Base-by-base conservation (phyloP, 805 yeast species). In the Candida ortonii region DNA sequence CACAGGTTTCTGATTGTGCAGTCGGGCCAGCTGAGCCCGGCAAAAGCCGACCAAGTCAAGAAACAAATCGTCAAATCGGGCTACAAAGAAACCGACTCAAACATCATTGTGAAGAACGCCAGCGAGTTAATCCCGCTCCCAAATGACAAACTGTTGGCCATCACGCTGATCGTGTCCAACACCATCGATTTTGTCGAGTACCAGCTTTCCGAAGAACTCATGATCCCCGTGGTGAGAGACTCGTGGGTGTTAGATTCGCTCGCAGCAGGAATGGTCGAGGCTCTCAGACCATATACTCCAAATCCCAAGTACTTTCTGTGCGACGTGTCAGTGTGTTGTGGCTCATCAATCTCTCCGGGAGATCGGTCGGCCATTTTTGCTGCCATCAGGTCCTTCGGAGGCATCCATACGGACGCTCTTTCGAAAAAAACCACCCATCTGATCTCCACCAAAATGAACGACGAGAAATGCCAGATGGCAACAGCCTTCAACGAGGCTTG, bases 381-480 rank as follows among this genome's bases (percentile, higher is more conserved):
- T 6, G 85, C 83, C 0, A 81, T 81, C 3, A 59, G 73, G 14
- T 78, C 84, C 1, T 68, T 84, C 40, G 97, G 97, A 2, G 97
- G 96, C 3, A 78, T 74, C 21, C 78, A 67, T 50, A 62, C 76
- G 25, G 82, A 80, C 40, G 64, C 64, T 8, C 63, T 89, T 19
- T 78, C 86, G 7, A 71, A 72, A 34, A 73, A 72, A 44, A 84
- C 95, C 1, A 85, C 96, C 0, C 97, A 90, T 65, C 67, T 87
- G 22, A 64, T 90, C 14, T 73, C 90, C 0, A 52, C 58, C 4
- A 75, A 73, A 43, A 52, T 61, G 22, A 57, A 73, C 3, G 73
- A 76, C 35, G 84, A 77, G 34, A 77, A 77, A 39, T 73, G 48
- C 20, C 43, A 41, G 23, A 34, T 56, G 30, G 50, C 56, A 6